Base-by-base conservation (phyloP, 768 basidiomycete genomes). In the Naganishia kalamii region DNA sequence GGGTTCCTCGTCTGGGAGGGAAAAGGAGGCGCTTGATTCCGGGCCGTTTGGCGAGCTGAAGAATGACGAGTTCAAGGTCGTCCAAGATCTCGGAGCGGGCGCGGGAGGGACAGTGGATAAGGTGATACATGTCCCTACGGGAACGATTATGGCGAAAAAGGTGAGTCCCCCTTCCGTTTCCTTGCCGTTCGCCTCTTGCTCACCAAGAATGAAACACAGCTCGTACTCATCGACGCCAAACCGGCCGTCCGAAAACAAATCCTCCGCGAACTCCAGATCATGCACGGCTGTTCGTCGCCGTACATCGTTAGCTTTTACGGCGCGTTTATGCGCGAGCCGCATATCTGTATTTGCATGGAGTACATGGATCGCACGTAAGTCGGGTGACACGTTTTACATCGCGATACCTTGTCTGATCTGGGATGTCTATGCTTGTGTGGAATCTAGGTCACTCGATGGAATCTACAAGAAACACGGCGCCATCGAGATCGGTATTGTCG, bases 291-390 rank as follows among this genome's bases (percentile, higher is more conserved):
- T 80, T 83, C 88, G 70, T 93, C 90, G 7, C 85, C 84, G 62
- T 90, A 92, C 78, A 99, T 99, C 76, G 89, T 99, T 72, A 92
- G 90, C 0, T 99, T 97, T 81, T 93, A 88, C 75, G 96, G 96
- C 67, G 96, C 96, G 60, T 99, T 92, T 80, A 82, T 98, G 33
- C 86, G 89, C 2, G 96, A 99, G 78, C 94, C 94, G 13, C 97
- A 98, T 74, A 94, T 99, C 75, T 96, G 96, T 79, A 94, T 97
- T 60, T 98, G 92, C 80, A 97, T 99, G 88, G 96, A 99, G 77
- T 89, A 80, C 78, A 78, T 78, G 77, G 77, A 79, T 65, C 71
- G 76, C 30, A 75, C 74, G 78, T 79, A 50, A 65, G 78, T 59
- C 25, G n/a, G n/a, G n/a, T n/a, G n/a, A n/a, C n/a, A n/a, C n/a